These are phyloP conservation scores for Reticulomyxa filosa DNA, from an alignment of 78 protist genomes.

Conservation along the genomic window DNA sequence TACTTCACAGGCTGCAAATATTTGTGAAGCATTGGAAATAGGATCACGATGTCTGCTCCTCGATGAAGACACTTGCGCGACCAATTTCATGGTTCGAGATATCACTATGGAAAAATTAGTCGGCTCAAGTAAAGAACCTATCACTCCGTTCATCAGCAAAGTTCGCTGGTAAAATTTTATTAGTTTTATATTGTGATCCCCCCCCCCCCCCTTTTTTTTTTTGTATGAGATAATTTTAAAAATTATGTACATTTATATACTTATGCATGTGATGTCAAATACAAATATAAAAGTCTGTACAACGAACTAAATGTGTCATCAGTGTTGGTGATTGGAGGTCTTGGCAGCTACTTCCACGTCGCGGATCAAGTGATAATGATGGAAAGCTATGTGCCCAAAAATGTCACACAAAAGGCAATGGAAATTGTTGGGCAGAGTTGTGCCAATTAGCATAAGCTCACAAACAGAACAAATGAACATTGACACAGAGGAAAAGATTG, in stretches of 20 bases:
- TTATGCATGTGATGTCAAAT: neutral
- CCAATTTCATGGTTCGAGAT: constrained; percentile 6
- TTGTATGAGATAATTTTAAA: no score
- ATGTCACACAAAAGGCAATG: neutral
- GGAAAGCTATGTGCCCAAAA: neutral
- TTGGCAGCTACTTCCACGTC: neutral
- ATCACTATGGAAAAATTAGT: neutral
- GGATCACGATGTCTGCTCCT: neutral
- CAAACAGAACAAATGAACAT: no score
- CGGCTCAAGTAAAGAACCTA: neutral
- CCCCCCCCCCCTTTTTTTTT: neutral
- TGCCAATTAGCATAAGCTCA: no score
- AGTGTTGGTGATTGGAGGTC: neutral
- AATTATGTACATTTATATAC: neutral
- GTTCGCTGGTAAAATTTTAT: no score
- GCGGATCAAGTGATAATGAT: neutral
- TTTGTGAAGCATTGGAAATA: neutral
- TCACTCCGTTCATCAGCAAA: neutral
- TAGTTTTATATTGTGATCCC: neutral
- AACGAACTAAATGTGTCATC: neutral
- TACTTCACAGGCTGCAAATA: constrained; percentile 1
- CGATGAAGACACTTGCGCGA: constrained; percentile 3
- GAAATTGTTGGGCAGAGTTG: no score
- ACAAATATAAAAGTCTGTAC: neutral
- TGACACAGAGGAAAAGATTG: no score